A percentile compares a stretch with the other conserved stretches of the same genome.
Evolutionary conservation across 768 basidiomycete species (phyloP).

Genomic region (Atractiella rhizophila): DNA sequence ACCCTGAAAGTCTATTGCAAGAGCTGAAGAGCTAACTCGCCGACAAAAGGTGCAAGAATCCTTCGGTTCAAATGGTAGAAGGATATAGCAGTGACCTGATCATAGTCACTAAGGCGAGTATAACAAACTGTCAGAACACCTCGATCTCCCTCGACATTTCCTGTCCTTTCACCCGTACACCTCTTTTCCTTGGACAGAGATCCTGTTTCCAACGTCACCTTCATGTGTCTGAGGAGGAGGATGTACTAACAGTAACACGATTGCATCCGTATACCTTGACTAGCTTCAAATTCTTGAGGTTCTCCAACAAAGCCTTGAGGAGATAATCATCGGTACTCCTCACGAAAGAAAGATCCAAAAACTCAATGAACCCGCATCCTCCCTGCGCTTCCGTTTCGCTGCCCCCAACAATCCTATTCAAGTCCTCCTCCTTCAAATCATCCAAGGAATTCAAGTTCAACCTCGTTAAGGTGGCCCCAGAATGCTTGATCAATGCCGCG

Average conservation of each 20-base stretch:
- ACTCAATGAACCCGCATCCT: slow-evolving; percentile 7
- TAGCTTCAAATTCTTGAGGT: slow-evolving; percentile 2
- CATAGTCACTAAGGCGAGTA: no score
- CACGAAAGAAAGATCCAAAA: neutral
- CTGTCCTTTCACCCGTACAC: no score
- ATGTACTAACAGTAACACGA: slow-evolving; percentile 3
- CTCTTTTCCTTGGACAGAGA: no score
- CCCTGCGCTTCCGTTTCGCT: slow-evolving; percentile 3
- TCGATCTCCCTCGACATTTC: no score
- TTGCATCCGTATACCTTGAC: slow-evolving; percentile 9
- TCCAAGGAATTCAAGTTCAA: slow-evolving; percentile 10
- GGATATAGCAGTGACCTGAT: no score
- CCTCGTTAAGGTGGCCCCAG: slow-evolving; percentile 1
- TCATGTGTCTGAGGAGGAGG: no score
- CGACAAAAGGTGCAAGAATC: no score
- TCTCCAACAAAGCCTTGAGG: slow-evolving; percentile 6
- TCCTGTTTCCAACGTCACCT: no score
- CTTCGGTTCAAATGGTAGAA: no score
- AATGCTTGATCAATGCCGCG: slow-evolving; percentile 5
- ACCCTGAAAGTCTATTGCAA: no score
- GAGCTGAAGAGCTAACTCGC: no score
- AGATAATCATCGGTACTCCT: slow-evolving; percentile 2
- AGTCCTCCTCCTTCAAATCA: slow-evolving; percentile 1
- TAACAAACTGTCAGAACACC: no score
- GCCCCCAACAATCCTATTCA: slow-evolving; percentile 3